Percentiles rank a stretch among this genome's conserved stretches.
Conservation (phyloP, 306 rosid genomes). For the Sechiopsis laciniata region DNA sequence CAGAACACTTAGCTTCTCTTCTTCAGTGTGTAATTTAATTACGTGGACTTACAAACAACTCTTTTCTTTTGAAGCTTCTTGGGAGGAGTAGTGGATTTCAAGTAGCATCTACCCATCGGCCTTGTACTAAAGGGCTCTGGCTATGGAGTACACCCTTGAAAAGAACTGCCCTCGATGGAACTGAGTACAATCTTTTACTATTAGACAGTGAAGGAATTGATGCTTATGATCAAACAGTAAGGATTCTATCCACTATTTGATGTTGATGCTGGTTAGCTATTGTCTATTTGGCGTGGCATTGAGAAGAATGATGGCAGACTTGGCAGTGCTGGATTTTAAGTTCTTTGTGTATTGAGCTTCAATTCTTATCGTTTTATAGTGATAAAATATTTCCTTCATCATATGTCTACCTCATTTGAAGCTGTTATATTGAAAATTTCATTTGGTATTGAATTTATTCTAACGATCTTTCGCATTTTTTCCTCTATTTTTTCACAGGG, state of each 20-base stretch:
- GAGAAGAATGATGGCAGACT: neutral
- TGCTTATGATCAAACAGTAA: constrained; percentile 90
- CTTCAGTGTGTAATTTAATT: neutral
- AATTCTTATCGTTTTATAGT: neutral
- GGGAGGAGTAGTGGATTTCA: constrained; percentile 91
- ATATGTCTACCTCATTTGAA: neutral
- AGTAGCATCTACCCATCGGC: constrained; percentile 84
- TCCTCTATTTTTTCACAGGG: constrained; percentile 42
- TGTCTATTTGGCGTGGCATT: neutral
- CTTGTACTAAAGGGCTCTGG: constrained; percentile 98
- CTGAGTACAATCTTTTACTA: constrained; percentile 73
- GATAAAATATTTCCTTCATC: neutral
- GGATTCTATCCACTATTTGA: constrained; percentile 23
- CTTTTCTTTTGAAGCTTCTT: constrained; percentile 54
- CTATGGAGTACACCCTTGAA: constrained; percentile 86
- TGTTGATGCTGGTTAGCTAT: neutral
- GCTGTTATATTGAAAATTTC: neutral
- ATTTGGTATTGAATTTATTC: neutral
- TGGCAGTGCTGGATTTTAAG: neutral
- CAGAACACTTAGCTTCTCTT: neutral
- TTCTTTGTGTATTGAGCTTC: neutral
- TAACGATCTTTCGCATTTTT: neutral
- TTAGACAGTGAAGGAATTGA: constrained; percentile 95
- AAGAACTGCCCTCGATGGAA: constrained; percentile 91
- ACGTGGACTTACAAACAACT: constrained; percentile 11